Evolutionary conservation across 2,329 filamentous ascomycete species (phyloP).

Genomic region (Trichoderma lentiforme): DNA sequence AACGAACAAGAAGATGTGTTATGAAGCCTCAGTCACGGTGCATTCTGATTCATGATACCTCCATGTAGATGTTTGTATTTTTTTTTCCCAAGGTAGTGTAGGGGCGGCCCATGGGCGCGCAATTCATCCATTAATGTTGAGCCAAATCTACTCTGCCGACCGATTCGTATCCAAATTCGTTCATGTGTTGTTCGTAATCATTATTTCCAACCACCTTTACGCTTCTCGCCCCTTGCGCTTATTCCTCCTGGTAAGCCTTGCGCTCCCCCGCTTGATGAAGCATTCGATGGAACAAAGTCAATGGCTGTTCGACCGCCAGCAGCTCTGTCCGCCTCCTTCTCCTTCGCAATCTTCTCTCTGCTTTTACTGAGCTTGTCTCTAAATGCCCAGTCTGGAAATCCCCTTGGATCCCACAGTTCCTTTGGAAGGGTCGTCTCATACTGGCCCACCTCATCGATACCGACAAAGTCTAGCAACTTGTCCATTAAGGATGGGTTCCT

Average conservation of each 20-base stretch:
- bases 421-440: conserved; percentile 61
- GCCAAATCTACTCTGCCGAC: not conserved
- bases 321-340: conserved; percentile 43
- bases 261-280: conserved; percentile 23
- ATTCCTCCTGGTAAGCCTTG: conserved; percentile 20
- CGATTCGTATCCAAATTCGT: not conserved
- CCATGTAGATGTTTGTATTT: conserved; percentile 22
- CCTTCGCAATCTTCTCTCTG: conserved; percentile 45
- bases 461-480: conserved; percentile 68
- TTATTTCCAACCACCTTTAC: conserved; percentile 35
- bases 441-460: conserved; percentile 48
- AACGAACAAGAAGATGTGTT: conserved; percentile 9
- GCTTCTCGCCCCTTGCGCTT: conserved; percentile 31
- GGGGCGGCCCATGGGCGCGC: conserved; percentile 2
- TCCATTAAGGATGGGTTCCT: conserved; percentile 70
- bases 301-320: conserved; percentile 42
- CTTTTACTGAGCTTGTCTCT: conserved; percentile 48
- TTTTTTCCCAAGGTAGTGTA: not conserved
- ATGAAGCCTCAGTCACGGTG: conserved; percentile 23
- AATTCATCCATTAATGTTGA: conserved; percentile 22
- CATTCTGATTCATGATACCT: conserved; percentile 34
- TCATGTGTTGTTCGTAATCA: not conserved
- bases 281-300: conserved; percentile 47
- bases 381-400: conserved; percentile 54
- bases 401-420: conserved; percentile 56